Percentiles rank a stretch among this genome's conserved stretches.
Evolutionary conservation across 345 rosid species (phyloP).

Genomic region (Eucalyptus pumila): DNA sequence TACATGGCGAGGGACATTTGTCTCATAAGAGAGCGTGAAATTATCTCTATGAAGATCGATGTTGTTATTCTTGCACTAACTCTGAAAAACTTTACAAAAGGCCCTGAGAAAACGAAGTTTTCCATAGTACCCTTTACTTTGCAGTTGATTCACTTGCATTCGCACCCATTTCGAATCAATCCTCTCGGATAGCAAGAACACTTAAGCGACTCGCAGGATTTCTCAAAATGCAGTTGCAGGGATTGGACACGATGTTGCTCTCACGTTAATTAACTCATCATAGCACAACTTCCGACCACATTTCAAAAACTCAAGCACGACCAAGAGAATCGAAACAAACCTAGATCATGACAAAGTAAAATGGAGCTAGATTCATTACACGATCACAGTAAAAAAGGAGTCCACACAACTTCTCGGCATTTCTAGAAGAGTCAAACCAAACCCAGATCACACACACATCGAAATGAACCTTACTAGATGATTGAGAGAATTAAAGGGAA

Average conservation of each 20-base stretch:
- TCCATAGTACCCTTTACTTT: conserved; percentile 83
- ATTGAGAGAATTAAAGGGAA: conserved; percentile 49
- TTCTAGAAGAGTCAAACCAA: not conserved
- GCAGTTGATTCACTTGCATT: conserved; percentile 40
- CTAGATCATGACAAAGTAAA: not conserved
- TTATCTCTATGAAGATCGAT: conserved; percentile 36
- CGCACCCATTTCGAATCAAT: not conserved
- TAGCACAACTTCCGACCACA: not conserved
- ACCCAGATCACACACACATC: not conserved
- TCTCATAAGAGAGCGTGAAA: conserved; percentile 64
- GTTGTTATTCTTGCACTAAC: conserved; percentile 41
- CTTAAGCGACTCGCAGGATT: not conserved
- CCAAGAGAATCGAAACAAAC: not conserved
- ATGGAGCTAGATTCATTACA: not conserved
- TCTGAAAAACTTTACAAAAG: conserved; percentile 52
- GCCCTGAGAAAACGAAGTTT: conserved; percentile 84
- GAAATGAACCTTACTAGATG: conserved; percentile 24
- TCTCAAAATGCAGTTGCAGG: not conserved
- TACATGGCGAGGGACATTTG: conserved; percentile 92
- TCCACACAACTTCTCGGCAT: not conserved
- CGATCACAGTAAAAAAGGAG: not conserved
- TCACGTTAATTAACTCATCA: not conserved
- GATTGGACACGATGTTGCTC: not conserved
- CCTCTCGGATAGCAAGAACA: not conserved
- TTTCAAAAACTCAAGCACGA: not conserved